phyloP scores from a whole-genome alignment of 805 yeast genomes.

The Myxozyma mucilagina region DNA sequence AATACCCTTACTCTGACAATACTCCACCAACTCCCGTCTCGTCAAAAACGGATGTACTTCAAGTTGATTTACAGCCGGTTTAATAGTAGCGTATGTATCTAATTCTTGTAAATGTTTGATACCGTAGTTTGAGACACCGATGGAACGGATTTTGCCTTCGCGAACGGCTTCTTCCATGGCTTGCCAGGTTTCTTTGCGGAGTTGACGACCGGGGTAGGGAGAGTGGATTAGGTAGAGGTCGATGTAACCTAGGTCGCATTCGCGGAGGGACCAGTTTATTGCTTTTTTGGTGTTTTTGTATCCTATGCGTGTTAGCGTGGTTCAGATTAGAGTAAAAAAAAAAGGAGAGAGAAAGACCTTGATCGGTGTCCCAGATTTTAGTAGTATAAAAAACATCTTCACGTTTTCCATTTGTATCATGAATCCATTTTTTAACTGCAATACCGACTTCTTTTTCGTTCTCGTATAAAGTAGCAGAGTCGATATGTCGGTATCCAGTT shows the following conservation, averaged over 20 bases:
- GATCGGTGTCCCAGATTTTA: conserved; percentile 39
- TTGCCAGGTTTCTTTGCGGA: conserved; percentile 62
- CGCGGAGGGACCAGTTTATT: conserved; percentile 55
- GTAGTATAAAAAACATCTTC: conserved; percentile 42
- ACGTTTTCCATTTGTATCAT: conserved; percentile 43
- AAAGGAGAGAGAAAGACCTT: conserved; percentile 5
- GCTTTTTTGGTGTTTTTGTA: conserved; percentile 59
- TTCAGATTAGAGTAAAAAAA: conserved; percentile 30
- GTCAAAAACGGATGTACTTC: conserved; percentile 86
- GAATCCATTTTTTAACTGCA: conserved; percentile 49
- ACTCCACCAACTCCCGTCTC: conserved; percentile 61
- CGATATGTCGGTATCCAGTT: conserved; percentile 75
- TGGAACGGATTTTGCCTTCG: conserved; percentile 57
- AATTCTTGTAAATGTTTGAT: conserved; percentile 58
- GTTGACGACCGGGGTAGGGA: conserved; percentile 51
- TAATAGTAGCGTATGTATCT: conserved; percentile 42
- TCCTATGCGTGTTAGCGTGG: conserved; percentile 36
- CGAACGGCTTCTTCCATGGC: conserved; percentile 75
- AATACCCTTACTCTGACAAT: conserved; percentile 56
- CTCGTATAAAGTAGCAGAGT: conserved; percentile 70
- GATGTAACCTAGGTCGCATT: conserved; percentile 55
- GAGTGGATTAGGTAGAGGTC: conserved; percentile 63
- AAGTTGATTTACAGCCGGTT: conserved; percentile 77
- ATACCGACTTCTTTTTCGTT: conserved; percentile 69
- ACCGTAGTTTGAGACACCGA: conserved; percentile 79